Evolutionary conservation across 441 rosid species (phyloP), one percentile per base, ranked within the genome.

Genomic region (Adansonia rubrostipa): DNA sequence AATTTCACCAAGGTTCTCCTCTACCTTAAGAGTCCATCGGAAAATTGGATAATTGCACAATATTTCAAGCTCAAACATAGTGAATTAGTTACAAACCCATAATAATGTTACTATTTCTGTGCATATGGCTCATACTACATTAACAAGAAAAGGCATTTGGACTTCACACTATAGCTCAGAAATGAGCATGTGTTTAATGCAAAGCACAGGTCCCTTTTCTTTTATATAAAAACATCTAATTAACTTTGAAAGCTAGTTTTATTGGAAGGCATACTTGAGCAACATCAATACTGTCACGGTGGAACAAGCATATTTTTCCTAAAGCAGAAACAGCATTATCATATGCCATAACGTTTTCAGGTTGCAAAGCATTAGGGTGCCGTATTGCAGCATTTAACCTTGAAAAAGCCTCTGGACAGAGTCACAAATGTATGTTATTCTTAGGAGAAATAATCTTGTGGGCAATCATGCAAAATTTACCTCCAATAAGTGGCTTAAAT

Each of bases 271-370:
- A 20, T 88, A 96, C 99, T 98, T 93, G 97, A 77, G 96, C 85
- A 50, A 98, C 86, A 85, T 96, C 95, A 13, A 96, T 89, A 79
- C 93, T 87, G 78, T 88, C 97, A 45, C 98, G 97, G 81, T 94
- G 96, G 80, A 86, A 93, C 82, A 90, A 94, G 81, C 98, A 94
- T 77, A 96, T 91, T 87, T 96, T 96, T 82, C 99, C 99, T 68
- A 96, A 88, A 73, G 99, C 97, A 15, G 99, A 96, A 79, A 96
- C 99, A 80, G 99, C 99, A 90, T 96, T 96, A 83, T 96, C 99
- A 89, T 93, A 92, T 74, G 96, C 99, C 99, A 94, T 94, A 64
- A 93, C 81, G 82, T 94, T 92, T 82, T 94, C 99, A 57, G 98
- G 72, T 73, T 88, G 92, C 85, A 84, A 84, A 14, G 99, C 94